Conservation (phyloP, 257 asterid genomes). For the Ocimum tenuiflorum region DNA sequence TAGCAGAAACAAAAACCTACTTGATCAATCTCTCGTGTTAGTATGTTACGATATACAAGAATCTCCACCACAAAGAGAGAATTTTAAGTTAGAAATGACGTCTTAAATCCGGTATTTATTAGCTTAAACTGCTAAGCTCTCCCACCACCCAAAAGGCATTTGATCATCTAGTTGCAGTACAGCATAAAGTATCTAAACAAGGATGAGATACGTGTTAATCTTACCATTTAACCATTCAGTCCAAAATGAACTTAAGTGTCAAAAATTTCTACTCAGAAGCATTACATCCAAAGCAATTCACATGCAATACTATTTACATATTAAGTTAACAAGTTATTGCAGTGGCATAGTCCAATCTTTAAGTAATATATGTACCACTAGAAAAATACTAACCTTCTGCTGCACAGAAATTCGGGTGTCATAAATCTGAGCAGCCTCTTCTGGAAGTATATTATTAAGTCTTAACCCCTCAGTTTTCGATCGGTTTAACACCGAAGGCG, state of each 20-base stretch:
- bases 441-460: slow-evolving; percentile 37
- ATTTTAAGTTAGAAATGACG: neutral
- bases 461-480: slow-evolving; percentile 60
- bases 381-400: slow-evolving; percentile 50
- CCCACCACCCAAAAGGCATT: neutral
- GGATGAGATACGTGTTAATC: neutral
- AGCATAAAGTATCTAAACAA: neutral
- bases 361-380: neutral
- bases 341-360: neutral
- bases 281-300: neutral
- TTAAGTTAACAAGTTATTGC: neutral
- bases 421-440: slow-evolving; percentile 67
- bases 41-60: neutral
- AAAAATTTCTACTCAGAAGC: neutral
- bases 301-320: neutral
- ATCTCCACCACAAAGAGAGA: neutral
- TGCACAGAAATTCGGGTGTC: slow-evolving; percentile 59
- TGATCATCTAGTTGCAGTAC: neutral
- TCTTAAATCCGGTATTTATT: neutral
- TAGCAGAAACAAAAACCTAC: neutral
- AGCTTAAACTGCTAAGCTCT: neutral
- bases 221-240: neutral
- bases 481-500: slow-evolving; percentile 38
- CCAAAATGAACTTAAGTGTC: neutral
- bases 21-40: neutral